Conservation (phyloP, 164 flowering plant species). For the Liquidambar formosana region DNA sequence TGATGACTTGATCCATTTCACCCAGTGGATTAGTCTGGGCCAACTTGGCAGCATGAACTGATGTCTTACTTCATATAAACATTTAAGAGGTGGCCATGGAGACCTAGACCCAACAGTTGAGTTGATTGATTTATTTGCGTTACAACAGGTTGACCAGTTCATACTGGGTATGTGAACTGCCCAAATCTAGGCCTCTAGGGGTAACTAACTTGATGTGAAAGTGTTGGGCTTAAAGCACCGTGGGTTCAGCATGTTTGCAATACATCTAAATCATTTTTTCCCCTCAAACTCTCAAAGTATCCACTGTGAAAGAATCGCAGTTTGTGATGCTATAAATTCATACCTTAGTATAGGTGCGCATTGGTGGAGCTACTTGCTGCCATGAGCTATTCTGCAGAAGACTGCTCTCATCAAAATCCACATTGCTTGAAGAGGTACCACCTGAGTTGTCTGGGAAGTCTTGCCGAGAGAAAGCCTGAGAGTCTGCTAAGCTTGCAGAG, state of each 20-base stretch:
- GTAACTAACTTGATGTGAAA: too few relatives aligned
- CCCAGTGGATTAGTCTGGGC: not conserved
- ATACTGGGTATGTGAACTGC: too few relatives aligned
- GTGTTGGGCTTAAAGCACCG: too few relatives aligned
- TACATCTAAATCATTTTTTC: too few relatives aligned
- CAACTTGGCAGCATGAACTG: not conserved
- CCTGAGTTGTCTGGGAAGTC: conserved; percentile 81
- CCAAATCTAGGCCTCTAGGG: too few relatives aligned
- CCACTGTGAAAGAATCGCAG: too few relatives aligned
- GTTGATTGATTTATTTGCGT: too few relatives aligned
- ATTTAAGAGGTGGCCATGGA: not conserved
- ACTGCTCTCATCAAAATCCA: conserved; percentile 66
- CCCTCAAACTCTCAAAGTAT: too few relatives aligned
- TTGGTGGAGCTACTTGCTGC: conserved; percentile 74
- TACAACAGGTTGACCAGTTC: too few relatives aligned
- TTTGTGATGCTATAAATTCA: not conserved
- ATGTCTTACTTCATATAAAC: not conserved
- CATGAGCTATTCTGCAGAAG: conserved; percentile 69
- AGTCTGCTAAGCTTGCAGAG: conserved; percentile 70
- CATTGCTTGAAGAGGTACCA: conserved; percentile 85
- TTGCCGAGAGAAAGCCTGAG: conserved; percentile 71
- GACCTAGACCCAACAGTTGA: not conserved
- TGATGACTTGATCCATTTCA: not conserved
- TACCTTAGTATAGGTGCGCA: conserved; percentile 96
- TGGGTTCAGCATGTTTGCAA: too few relatives aligned